phyloP scores from a whole-genome alignment of 2,329 filamentous ascomycete genomes.

The Kalaharituber pfeilii region DNA sequence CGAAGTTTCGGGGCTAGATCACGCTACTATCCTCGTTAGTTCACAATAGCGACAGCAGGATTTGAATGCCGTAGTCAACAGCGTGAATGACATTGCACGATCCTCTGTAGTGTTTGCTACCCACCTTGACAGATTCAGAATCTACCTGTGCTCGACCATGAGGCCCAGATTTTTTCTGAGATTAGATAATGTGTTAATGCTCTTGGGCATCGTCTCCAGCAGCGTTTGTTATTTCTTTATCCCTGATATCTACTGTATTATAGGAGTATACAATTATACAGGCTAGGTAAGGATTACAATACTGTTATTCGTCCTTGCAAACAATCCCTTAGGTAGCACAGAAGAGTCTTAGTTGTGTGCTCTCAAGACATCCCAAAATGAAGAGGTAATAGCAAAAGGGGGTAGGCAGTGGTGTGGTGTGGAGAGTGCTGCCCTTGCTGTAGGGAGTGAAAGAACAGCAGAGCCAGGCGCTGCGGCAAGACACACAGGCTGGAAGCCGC shows the following conservation, averaged over 20 bases:
- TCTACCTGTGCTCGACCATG: background rate
- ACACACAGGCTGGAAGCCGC: too few species aligned
- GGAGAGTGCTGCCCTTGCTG: too few species aligned
- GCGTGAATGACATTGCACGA: background rate
- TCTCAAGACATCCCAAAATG: background rate
- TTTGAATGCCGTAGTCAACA: background rate
- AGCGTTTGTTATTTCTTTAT: background rate
- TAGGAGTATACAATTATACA: background rate
- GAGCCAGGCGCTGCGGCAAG: too few species aligned
- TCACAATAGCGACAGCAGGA: too few species aligned
- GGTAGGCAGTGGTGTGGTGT: too few species aligned
- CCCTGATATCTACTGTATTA: too few species aligned
- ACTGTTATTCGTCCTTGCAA: background rate
- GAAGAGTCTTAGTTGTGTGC: background rate
- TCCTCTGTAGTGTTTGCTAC: background rate
- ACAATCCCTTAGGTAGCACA: background rate
- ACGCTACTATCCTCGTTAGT: too few species aligned
- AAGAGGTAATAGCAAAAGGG: too few species aligned
- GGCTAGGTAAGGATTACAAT: background rate
- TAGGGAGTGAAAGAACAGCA: too few species aligned
- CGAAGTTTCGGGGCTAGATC: too few species aligned
- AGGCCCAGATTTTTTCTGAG: background rate
- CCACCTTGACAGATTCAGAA: background rate
- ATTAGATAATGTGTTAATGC: background rate
- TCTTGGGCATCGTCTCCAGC: background rate